phyloP scores from a whole-genome alignment of 1,139 yeast genomes.

The Lodderomyces theae region DNA sequence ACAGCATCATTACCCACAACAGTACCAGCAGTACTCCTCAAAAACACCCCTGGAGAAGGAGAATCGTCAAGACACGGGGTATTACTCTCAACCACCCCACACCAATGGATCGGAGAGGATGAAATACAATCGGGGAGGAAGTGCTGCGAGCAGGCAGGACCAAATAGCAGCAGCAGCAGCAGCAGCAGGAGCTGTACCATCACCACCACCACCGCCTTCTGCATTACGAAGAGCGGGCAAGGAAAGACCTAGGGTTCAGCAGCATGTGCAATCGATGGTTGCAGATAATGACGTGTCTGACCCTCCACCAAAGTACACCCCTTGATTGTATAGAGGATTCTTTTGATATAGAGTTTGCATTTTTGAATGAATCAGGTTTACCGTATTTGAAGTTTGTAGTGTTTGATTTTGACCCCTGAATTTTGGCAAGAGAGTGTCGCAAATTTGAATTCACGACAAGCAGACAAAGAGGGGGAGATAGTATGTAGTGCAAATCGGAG shows the following conservation, averaged over 20 bases:
- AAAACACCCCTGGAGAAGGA: background rate
- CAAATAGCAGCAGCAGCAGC: conserved; percentile 19
- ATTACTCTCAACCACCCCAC: background rate
- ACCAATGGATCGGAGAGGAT: background rate
- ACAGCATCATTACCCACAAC: conserved; percentile 7
- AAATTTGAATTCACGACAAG: too few relatives aligned
- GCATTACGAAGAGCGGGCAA: background rate
- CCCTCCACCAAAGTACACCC: conserved; percentile 7
- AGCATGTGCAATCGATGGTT: background rate
- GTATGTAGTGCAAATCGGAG: too few relatives aligned
- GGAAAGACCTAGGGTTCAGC: background rate
- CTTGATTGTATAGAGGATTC: background rate
- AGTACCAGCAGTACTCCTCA: conserved; percentile 4
- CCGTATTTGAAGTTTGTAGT: too few relatives aligned
- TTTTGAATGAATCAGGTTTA: background rate
- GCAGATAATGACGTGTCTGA: conserved; percentile 1
- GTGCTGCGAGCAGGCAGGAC: conserved; percentile 6
- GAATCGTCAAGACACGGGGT: background rate
- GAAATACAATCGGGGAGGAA: conserved; percentile 1
- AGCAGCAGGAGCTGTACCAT: conserved; percentile 13
- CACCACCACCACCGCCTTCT: conserved; percentile 5
- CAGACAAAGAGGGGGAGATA: too few relatives aligned
- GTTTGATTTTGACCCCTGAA: too few relatives aligned
- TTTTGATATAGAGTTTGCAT: background rate
- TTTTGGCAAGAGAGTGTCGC: too few relatives aligned